Conservation (phyloP, 768 basidiomycete species). For the Amanita jacksonii region DNA sequence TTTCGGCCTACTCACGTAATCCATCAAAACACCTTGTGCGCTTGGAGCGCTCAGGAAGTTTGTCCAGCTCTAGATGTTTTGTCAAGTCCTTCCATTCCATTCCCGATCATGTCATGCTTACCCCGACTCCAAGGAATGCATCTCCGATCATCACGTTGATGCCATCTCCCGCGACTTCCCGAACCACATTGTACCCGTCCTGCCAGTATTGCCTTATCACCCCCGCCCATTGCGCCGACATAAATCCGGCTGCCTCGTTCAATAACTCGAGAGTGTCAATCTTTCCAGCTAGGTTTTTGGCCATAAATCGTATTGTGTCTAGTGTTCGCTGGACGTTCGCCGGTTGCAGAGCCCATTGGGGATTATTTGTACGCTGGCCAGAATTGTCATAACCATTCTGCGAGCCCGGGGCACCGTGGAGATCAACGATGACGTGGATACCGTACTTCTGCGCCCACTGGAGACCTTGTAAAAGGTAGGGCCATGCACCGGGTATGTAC, state of each 20-base stretch:
- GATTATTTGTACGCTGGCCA: slow-evolving; percentile 46
- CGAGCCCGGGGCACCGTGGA: slow-evolving; percentile 67
- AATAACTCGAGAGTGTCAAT: slow-evolving; percentile 59
- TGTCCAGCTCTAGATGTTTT: slow-evolving; percentile 38
- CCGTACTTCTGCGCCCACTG: slow-evolving; percentile 53
- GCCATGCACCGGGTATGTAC: slow-evolving; percentile 58
- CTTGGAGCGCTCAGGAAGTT: slow-evolving; percentile 45
- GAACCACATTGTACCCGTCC: slow-evolving; percentile 50
- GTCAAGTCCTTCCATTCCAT: slow-evolving; percentile 3
- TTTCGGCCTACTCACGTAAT: slow-evolving; percentile 35
- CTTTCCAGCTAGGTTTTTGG: slow-evolving; percentile 41
- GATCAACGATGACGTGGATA: slow-evolving; percentile 65
- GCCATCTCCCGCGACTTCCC: slow-evolving; percentile 35
- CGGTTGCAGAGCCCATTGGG: slow-evolving; percentile 46
- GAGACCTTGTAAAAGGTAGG: slow-evolving; percentile 54
- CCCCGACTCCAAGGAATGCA: slow-evolving; percentile 54
- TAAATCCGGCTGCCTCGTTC: slow-evolving; percentile 60
- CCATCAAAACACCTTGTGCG: slow-evolving; percentile 56
- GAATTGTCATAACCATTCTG: slow-evolving; percentile 70
- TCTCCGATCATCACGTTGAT: slow-evolving; percentile 65
- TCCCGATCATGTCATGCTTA: slow-evolving; percentile 14
- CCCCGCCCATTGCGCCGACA: slow-evolving; percentile 28
- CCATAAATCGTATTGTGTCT: slow-evolving; percentile 47
- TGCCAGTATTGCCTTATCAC: slow-evolving; percentile 46
- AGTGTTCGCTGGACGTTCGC: slow-evolving; percentile 45